Percentiles rank a stretch among this genome's conserved stretches.
Conservation (phyloP, 2,329 filamentous ascomycete species). For the Nothophoma quercina region DNA sequence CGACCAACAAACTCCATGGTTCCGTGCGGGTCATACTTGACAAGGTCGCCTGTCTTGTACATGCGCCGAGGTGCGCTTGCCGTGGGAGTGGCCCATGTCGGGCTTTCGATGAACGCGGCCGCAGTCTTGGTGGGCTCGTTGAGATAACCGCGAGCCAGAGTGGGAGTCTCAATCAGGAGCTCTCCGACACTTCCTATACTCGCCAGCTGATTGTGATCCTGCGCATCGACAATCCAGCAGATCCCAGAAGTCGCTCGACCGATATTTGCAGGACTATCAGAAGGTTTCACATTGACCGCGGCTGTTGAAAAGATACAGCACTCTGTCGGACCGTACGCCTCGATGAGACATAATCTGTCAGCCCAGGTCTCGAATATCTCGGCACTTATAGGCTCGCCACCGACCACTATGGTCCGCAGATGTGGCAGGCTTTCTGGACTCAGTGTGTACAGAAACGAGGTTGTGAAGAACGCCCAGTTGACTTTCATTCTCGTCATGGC, state of each 20-base stretch:
- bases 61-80: not conserved
- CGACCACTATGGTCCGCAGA: conserved; percentile 50
- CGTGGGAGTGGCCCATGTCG: conserved; percentile 4
- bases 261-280: conserved; percentile 43
- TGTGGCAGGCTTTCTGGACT: conserved; percentile 14
- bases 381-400: conserved; percentile 48
- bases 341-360: conserved; percentile 5
- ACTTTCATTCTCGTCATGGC: conserved; percentile 44
- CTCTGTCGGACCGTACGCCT: conserved; percentile 23
- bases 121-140: conserved; percentile 25
- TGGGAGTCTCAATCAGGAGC: conserved; percentile 64
- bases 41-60: conserved; percentile 36
- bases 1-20: conserved; percentile 24
- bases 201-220: conserved; percentile 28
- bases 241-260: conserved; percentile 57
- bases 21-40: conserved; percentile 22
- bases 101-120: conserved; percentile 23
- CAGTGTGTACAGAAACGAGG: conserved; percentile 5
- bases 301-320: conserved; percentile 35
- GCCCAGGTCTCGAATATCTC: conserved; percentile 11
- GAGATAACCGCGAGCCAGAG: conserved; percentile 39
- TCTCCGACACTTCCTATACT: conserved; percentile 48
- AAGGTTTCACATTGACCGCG: conserved; percentile 6
- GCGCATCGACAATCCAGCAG: conserved; percentile 45
- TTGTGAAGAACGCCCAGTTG: conserved; percentile 39